phyloP scores from a whole-genome alignment of 176 grass and related monocot species.

The Paspalum vaginatum region DNA sequence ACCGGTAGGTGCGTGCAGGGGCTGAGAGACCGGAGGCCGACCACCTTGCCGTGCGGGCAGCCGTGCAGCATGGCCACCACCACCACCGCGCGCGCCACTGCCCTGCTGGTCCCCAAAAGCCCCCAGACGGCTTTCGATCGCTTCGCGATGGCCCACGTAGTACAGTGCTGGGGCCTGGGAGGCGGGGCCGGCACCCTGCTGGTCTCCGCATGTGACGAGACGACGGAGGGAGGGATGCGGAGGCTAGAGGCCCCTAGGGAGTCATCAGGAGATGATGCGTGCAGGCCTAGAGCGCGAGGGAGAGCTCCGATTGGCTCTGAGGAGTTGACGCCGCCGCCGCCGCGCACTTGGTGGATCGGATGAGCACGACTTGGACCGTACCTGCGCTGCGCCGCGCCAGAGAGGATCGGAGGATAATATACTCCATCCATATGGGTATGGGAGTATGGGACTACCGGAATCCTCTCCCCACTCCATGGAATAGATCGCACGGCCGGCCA shows the following conservation, averaged over 20 bases:
- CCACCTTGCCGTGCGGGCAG: constrained; percentile 34
- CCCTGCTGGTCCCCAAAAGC: too few relatives aligned
- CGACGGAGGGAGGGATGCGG: not conserved
- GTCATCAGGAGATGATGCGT: not conserved
- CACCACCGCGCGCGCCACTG: too few relatives aligned
- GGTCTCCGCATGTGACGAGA: constrained; percentile 19
- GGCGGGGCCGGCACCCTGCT: too few relatives aligned
- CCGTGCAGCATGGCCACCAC: constrained; percentile 47
- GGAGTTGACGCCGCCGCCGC: constrained; percentile 32
- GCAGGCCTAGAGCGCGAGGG: not conserved
- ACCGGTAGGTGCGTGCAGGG: constrained; percentile 33
- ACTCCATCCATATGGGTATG: too few relatives aligned
- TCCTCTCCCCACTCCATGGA: constrained; percentile 18
- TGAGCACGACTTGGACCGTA: too few relatives aligned
- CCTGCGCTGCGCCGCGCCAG: too few relatives aligned
- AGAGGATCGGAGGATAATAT: too few relatives aligned
- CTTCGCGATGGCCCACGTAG: too few relatives aligned
- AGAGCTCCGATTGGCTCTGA: constrained; percentile 21
- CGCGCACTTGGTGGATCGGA: not conserved
- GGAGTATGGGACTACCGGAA: too few relatives aligned
- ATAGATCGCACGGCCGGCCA: constrained; percentile 10
- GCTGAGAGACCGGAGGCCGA: constrained; percentile 15
- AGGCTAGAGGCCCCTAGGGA: too few relatives aligned
- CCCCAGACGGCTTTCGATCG: too few relatives aligned
- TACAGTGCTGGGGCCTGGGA: too few relatives aligned